Evolutionary conservation across 805 yeast genomes (phyloP), one percentile per base, ranked within the genome.

Genomic region (Yarrowia bubula): DNA sequence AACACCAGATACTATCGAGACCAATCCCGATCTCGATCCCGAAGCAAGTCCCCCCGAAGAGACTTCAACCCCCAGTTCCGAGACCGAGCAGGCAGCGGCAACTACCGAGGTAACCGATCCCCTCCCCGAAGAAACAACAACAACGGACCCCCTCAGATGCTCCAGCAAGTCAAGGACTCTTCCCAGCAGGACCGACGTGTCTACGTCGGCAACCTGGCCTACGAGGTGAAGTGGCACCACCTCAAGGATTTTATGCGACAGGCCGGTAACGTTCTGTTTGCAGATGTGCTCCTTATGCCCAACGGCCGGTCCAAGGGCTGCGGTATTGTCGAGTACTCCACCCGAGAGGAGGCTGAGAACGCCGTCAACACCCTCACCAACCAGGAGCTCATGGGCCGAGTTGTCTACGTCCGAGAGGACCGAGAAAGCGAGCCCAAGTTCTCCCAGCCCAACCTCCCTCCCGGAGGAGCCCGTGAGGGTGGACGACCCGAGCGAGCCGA

Each of bases 381-480:
- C 72, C 80, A 86, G 35, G 79, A 78, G 39, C 83, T 86, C 68
- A 76, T 80, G 72, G 96, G 91, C 13, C 86, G 98, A 75, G 87
- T 85, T 71, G 88, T 92, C 48, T 91, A 88, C 75, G 96, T 92
- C 9, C 86, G 98, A 78, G 96, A 92, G 76, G 87, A 90, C 74
- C 95, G 78, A 57, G 80, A 73, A 74, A 70, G 67, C 68, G 76
- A 68, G 69, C 69, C 69, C 70, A 69, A 70, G 66, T 70, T 67
- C 67, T 43, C 64, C 33, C 64, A 58, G 51, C 50, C 66, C 37
- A 35, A 39, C 47, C 69, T 31, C 28, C 66, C 65, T 7, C 64
- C 67, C 37, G 69, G 68, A 39, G 51, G 62, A 10, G 38, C 61
- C 67, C 64, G 65, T 48, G 41, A 51, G 41, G 55, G 55, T 13